A percentile compares a stretch with the other conserved stretches of the same genome.
Conservation (phyloP, 345 rosid species). For the Atalantia buxifolia region DNA sequence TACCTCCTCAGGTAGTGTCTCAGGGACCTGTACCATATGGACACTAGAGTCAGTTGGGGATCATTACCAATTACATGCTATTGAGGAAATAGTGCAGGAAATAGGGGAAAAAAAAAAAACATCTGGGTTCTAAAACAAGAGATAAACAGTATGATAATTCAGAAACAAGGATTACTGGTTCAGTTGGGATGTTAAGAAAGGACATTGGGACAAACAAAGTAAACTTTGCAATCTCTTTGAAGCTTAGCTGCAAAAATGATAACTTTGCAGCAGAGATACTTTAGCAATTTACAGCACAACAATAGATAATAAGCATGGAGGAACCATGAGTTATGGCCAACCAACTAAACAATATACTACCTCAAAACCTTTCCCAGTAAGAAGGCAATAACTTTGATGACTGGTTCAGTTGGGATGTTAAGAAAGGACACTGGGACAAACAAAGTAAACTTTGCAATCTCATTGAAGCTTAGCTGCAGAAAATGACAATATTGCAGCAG, state of each 20-base stretch:
- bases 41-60: neutral
- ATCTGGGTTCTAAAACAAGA: neutral
- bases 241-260: too few species aligned
- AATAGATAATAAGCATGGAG: neutral
- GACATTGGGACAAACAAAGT: neutral
- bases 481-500: neutral
- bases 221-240: too few species aligned
- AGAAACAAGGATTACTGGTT: neutral
- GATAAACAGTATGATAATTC: neutral
- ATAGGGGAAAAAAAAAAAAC: neutral
- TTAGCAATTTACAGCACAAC: too few species aligned
- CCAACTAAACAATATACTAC: neutral
- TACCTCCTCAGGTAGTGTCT: conserved; percentile 81
- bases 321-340: neutral
- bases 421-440: too few species aligned
- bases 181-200: neutral
- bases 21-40: conserved; percentile 58
- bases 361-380: neutral
- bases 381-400: neutral
- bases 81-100: neutral
- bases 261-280: too few species aligned
- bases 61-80: neutral
- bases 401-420: too few species aligned
- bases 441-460: neutral
- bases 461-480: neutral